Percentiles rank a stretch among this genome's conserved stretches.
Conservation (phyloP, 345 rosid genomes). For the Lepidium didymum region DNA sequence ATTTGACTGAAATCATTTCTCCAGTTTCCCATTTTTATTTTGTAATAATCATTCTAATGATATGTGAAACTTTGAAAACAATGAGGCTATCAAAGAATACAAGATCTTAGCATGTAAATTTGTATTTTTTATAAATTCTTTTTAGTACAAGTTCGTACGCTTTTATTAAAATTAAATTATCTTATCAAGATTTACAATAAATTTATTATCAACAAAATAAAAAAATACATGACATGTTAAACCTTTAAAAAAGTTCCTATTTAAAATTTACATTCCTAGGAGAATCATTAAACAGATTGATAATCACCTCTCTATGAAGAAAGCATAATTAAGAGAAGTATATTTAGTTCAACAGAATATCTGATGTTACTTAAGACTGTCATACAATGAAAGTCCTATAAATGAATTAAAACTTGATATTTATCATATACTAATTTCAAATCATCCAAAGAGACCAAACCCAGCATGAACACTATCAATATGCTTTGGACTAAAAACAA, state of each 20-base stretch:
- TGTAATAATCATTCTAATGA: too few relatives aligned
- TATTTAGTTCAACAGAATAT: not conserved
- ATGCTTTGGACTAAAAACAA: not conserved
- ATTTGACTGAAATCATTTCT: too few relatives aligned
- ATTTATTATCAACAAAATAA: not conserved
- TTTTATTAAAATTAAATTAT: too few relatives aligned
- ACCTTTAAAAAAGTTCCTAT: not conserved
- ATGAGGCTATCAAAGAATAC: too few relatives aligned
- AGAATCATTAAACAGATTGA: not conserved
- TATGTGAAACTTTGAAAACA: too few relatives aligned
- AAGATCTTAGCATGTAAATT: too few relatives aligned
- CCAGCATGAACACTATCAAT: not conserved
- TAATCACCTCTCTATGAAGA: not conserved
- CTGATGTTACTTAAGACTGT: too few relatives aligned
- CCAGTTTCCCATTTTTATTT: too few relatives aligned
- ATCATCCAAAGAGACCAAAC: not conserved
- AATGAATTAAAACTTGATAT: not conserved
- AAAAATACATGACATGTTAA: not conserved
- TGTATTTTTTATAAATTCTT: too few relatives aligned
- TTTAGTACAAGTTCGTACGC: too few relatives aligned
- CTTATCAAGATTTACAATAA: not conserved
- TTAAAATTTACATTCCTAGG: not conserved
- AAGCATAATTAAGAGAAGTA: not conserved
- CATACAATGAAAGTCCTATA: not conserved
- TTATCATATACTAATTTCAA: not conserved